phyloP scores from a whole-genome alignment of 2,329 filamentous ascomycete genomes.

The Colletotrichum magnum region DNA sequence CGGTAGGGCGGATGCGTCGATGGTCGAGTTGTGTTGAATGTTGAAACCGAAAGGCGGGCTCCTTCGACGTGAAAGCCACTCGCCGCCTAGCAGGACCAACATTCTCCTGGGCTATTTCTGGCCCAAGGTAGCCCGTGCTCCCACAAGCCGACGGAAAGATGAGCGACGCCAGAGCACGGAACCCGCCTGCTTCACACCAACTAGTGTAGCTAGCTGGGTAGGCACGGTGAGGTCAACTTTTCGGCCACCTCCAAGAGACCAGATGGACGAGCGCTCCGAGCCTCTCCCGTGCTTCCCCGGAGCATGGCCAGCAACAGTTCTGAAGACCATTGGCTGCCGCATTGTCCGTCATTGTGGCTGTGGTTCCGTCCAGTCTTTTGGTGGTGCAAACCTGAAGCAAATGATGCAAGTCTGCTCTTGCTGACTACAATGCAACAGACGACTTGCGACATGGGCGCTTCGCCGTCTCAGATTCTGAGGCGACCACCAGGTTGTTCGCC shows the following conservation, averaged over 20 bases:
- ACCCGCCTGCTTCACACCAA: conserved; percentile 58
- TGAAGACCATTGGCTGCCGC: neutral
- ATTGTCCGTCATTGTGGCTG: conserved; percentile 14
- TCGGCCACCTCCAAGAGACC: conserved; percentile 63
- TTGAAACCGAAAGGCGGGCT: neutral
- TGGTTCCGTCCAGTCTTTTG: neutral
- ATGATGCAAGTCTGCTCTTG: neutral
- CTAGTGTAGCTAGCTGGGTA: conserved; percentile 49
- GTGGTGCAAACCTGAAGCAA: conserved; percentile 26
- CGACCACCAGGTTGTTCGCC: conserved; percentile 30
- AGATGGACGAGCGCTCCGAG: conserved; percentile 4
- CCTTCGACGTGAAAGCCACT: neutral
- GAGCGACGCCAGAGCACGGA: conserved; percentile 57
- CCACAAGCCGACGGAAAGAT: conserved; percentile 2
- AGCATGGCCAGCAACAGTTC: neutral
- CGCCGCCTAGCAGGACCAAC: conserved; percentile 9
- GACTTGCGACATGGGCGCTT: conserved; percentile 33
- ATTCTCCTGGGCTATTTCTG: conserved; percentile 29
- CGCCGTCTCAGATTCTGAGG: conserved; percentile 38
- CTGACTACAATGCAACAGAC: conserved; percentile 20
- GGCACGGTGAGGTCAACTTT: conserved; percentile 80
- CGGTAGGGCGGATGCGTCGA: no score
- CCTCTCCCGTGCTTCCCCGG: conserved; percentile 14
- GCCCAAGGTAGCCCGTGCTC: conserved; percentile 15
- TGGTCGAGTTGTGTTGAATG: neutral